Base-by-base conservation (phyloP, 768 basidiomycete species). In the Lactarius indigo region DNA sequence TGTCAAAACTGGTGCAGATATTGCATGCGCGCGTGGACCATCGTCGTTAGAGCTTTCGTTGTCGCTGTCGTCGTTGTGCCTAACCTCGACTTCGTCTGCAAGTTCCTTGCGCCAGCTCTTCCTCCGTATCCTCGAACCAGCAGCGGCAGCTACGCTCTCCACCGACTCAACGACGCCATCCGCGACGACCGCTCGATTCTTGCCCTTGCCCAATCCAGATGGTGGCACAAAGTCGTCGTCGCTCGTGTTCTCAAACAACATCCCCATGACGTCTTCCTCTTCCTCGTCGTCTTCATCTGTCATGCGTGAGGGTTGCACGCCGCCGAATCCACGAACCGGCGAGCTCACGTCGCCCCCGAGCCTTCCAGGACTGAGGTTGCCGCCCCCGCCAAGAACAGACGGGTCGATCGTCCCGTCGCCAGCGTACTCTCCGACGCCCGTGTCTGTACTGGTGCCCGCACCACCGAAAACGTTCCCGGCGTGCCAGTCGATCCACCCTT, bases 351-450 rank as follows among this genome's bases (percentile, higher is more conserved):
- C 2, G 9, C 12, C 44, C 0, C n/a, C 44, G 28, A 52, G 17
- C 30, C 62, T 66, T 17, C 37, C 5, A 7, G 64, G 59, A 35
- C 64, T 62, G 31, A 33, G 1, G 17, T 17, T 56, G 31, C 41
- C 50, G 60, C 47, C 37, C 1, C 68, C 62, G 23, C 59, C 60
- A 15, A 70, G 69, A 4, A 70, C 42, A 2, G 69, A 58, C 0
- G 66, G 69, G 42, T 70, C 66, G 30, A 70, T 70, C 41, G 69
- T 70, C 17, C 68, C 65, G 6, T 68, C 60, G 2, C 69, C 69
- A 5, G 44, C 42, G 15, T 63, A 56, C 33, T 67, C 61, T 2
- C 39, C 31, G n/a, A 31, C 23, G 5, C 26, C 30, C 55, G 28
- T 30, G 31, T n/a, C n/a, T n/a, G n/a, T n/a, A n/a, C n/a, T n/a